Base-by-base conservation (phyloP, 495 filamentous ascomycete genomes). In the Letharia columbiana region DNA sequence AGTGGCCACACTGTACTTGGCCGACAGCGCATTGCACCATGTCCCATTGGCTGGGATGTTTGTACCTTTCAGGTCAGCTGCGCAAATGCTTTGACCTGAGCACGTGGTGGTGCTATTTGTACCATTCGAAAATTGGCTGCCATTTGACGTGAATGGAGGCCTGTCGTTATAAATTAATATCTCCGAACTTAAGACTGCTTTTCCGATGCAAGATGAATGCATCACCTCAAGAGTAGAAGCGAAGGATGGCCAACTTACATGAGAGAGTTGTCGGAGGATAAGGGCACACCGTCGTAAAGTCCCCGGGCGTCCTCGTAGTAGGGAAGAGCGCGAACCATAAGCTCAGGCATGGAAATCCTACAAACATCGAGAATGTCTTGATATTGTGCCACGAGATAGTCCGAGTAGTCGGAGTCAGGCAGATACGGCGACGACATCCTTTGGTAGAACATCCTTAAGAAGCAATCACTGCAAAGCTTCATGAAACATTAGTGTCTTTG, bases 1-100 rank as follows among this genome's bases (percentile, higher is more conserved):
- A 17, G 69, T 69, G 20, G 74, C 72, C 59, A 76, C 74, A 23
- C 68, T 69, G 68, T n/a, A 66, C 61, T 40, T 69, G 60, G 20
- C 70, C 66, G 49, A 78, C 67, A 4, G 58, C 59, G 13, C 9
- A 52, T 67, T 64, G 66, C 75, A 78, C 2, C 9, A 10, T 6
- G 49, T 20, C 11, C 7, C 11, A 39, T 69, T 75, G 54, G 71
- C 71, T 70, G 20, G 60, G 13, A 56, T 60, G 41, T 17, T 31
- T 42, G 39, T n/a, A 61, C 35, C 67, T 62, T 35, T 45, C 54
- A 66, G 39, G 11, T 52, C 49, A 12, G 49, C 49, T 28, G 11
- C 11, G 2, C 23, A 23, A 23, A 52, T 52, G 12, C 10, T 28
- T 28, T 52, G 49, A 52, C 49, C 49, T 10, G 49, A 4, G 11